A percentile compares a stretch with the other conserved stretches of the same genome.
Conservation (phyloP, 129 eudicot species). For the Chrysanthemum lavandulifolium region DNA sequence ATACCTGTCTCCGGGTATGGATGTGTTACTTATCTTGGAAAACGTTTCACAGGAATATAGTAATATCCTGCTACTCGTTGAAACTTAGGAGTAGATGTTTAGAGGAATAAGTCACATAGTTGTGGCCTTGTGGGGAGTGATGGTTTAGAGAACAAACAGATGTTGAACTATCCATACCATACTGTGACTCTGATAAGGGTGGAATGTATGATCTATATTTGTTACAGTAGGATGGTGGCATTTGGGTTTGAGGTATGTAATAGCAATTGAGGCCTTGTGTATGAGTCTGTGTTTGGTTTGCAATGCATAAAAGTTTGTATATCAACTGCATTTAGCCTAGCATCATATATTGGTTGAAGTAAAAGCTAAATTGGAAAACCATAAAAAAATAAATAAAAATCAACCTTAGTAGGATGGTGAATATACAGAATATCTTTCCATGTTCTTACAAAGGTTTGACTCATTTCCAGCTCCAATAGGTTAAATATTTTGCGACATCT, state of each 20-base stretch:
- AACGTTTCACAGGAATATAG: no score
- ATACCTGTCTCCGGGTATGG: no score
- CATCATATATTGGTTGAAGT: conserved; percentile 15
- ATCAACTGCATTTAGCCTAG: not conserved
- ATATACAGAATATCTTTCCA: not conserved
- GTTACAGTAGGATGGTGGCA: not conserved
- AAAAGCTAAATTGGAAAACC: conserved; percentile 4
- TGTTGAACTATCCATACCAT: not conserved
- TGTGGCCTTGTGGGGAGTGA: no score
- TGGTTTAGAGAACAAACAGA: not conserved
- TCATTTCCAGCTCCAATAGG: not conserved
- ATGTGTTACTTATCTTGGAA: no score
- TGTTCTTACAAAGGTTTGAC: not conserved
- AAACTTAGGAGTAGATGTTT: not conserved
- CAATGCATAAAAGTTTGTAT: conserved; percentile 12
- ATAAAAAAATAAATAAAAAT: not conserved
- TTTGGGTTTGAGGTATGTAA: conserved; percentile 15
- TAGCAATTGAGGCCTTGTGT: conserved; percentile 8
- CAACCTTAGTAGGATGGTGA: not conserved
- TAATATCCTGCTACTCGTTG: no score
- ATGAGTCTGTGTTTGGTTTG: conserved; percentile 21
- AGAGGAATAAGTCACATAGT: not conserved
- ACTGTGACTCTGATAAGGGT: conserved; percentile 3
- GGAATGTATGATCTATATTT: not conserved
- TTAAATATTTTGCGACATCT: not conserved